Base-by-base conservation (phyloP, 2,329 filamentous ascomycete genomes). In the Epichloe uncinata region DNA sequence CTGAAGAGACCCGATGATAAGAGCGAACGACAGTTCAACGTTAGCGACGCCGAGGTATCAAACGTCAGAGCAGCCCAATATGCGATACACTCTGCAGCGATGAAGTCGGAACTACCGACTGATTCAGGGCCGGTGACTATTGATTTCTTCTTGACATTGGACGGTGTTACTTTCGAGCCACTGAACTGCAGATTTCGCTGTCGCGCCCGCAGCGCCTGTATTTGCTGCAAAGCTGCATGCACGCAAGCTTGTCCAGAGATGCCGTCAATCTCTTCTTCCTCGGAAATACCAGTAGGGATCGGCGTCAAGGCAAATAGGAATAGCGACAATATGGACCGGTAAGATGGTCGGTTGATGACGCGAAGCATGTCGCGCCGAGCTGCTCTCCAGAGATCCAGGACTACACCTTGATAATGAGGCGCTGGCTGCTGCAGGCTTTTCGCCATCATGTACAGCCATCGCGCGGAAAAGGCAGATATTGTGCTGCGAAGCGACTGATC, bases 21-120 rank as follows among this genome's bases (percentile, higher is more conserved):
- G 1, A 68, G 52, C 0, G 68, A 62, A 7, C 66, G 60, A 7
- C 63, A 66, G 30, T 69, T 69, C n/a, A 70, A 58, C 0, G 66
- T 69, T 4, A 71, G 49, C 1, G 68, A 69, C 0, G 63, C 64
- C 0, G 66, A 69, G 0, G 68, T 71, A 37, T 71, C 68, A 33
- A 69, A 70, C 0, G 65, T 68, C 7, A 71, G 49, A 3, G 68
- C 68, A 0, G 65, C 65, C 68, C 68, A 71, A 50, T 69, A 70
- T 0, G 63, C 65, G 11, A 61, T 66, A 48, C 62, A 69, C 52
- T 71, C 68, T 1, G 63, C 57, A 5, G 59, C 60, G 7, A 71
- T 60, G 40, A 68, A 69, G 18, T 60, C 58, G 0, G 60, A 58
- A 1, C 61, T 62, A 8, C 55, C 55, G 2, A 65, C 57, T 0